Conservation (phyloP, 768 basidiomycete species). For the Macrolepiota albuminosa region DNA sequence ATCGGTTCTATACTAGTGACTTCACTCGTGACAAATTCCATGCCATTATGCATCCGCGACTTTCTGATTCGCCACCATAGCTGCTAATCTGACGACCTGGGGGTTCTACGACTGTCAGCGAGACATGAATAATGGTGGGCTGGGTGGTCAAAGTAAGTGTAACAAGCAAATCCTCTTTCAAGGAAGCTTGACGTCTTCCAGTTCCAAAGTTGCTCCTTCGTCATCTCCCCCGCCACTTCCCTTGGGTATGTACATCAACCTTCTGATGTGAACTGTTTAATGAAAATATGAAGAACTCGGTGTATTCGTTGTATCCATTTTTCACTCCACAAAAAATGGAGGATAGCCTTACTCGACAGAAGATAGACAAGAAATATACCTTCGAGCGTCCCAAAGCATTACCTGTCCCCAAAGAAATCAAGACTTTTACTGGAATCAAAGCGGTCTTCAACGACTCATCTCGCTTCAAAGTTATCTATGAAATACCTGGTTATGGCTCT, state of each 20-base stretch:
- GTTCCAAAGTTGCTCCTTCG: constrained; percentile 18
- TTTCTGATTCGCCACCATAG: constrained; percentile 21
- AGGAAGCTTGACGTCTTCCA: background rate
- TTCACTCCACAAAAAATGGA: constrained; percentile 40
- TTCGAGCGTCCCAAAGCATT: constrained; percentile 34
- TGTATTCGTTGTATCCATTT: constrained; percentile 25
- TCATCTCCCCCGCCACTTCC: constrained; percentile 17
- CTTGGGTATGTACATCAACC: constrained; percentile 9
- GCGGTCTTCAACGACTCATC: constrained; percentile 28
- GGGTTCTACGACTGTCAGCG: constrained; percentile 45
- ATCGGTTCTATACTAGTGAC: constrained; percentile 48
- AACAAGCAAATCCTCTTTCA: too few relatives aligned
- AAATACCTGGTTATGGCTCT: constrained; percentile 36
- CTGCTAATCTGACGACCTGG: constrained; percentile 41
- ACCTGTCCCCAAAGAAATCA: constrained; percentile 24
- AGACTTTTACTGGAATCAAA: constrained; percentile 30
- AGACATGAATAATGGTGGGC: constrained; percentile 28
- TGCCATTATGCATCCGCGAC: background rate
- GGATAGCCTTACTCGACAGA: constrained; percentile 32
- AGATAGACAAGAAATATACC: constrained; percentile 32
- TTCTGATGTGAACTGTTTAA: background rate
- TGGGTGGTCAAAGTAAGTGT: constrained; percentile 16
- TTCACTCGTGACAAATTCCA: constrained; percentile 34
- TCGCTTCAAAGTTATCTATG: constrained; percentile 33
- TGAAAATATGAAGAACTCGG: constrained; percentile 8